Evolutionary conservation across 441 rosid genomes (phyloP), one percentile per base, ranked within the genome.

Genomic region (Melastoma candidum): DNA sequence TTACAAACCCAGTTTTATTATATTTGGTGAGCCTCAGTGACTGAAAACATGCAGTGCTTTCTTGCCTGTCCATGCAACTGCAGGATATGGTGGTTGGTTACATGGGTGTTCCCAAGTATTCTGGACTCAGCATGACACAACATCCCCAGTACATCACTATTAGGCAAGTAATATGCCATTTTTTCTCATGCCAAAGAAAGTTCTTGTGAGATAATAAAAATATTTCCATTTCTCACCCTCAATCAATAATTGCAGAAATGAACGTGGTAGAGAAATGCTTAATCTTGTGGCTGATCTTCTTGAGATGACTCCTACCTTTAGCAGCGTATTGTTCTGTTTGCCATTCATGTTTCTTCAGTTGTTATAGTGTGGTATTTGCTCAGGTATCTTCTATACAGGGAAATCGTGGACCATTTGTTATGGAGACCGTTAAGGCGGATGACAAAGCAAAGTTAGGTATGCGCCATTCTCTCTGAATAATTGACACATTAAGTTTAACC

Each of bases 21-120:
- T 29, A 29, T 29, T 29, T 9, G 17, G 7, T 0, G 3, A 36
- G 45, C 44, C 55, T 12, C 25, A 22, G 13, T 52, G 14, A 26
- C 22, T 2, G 11, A n/a, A 44, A 7, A 44, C 0, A 27, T 2
- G 32, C 46, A 17, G 46, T 65, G 13, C 48, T 51, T 26, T 50
- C 49, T 55, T 6, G 44, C 51, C 25, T 46, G 11, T 60, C 49
- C 26, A 61, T 45, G 52, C 46, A 52, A 62, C 17, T 55, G 12
- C 69, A 87, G 98, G 98, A 90, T 73, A 72, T 90, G 65, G 93
- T 90, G 66, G 88, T 90, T 54, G 98, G 98, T 49, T 92, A 92
- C 52, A 92, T 92, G 98, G 96, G 96, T 60, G 98, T 92, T 53
- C 98, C 98, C 0, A 92, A 87, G 70, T 92, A 85, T 75, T 54